A percentile compares a stretch with the other conserved stretches of the same genome.
Evolutionary conservation across 1,139 yeast species (phyloP).

Genomic region (Kluyveromyces sp.): DNA sequence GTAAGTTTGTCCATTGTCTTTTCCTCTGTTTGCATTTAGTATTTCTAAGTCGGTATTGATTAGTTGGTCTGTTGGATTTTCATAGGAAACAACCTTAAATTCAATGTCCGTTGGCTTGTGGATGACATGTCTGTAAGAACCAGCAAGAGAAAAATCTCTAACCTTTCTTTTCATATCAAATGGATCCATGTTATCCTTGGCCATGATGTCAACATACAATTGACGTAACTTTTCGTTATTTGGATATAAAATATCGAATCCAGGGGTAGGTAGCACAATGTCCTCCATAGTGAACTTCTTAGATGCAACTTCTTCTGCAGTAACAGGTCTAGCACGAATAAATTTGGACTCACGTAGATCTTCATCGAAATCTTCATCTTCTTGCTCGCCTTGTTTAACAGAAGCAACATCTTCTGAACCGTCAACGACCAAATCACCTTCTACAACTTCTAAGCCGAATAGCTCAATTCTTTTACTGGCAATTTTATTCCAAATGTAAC

Average conservation of each 20-base stretch:
- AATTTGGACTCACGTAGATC: constrained; percentile 51
- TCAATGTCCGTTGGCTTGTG: constrained; percentile 59
- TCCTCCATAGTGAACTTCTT: constrained; percentile 66
- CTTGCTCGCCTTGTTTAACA: constrained; percentile 14
- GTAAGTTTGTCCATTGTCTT: constrained; percentile 28
- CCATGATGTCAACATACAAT: constrained; percentile 69
- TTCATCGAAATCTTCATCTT: constrained; percentile 46
- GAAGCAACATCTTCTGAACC: constrained; percentile 22
- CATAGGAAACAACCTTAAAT: constrained; percentile 57
- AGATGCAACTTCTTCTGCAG: constrained; percentile 60
- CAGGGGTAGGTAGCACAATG: constrained; percentile 90
- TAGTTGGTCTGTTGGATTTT: constrained; percentile 56
- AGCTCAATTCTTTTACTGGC: constrained; percentile 70
- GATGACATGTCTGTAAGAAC: constrained; percentile 76
- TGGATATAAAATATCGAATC: constrained; percentile 83
- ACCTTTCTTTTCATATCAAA: constrained; percentile 75
- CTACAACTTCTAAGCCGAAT: constrained; percentile 62
- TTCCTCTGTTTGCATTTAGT: constrained; percentile 37
- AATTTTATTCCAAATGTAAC: constrained; percentile 86
- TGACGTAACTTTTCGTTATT: constrained; percentile 50
- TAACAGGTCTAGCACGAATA: constrained; percentile 59
- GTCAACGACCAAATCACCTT: constrained; percentile 74
- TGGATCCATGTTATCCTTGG: constrained; percentile 75
- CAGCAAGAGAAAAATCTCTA: constrained; percentile 84
- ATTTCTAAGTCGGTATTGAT: constrained; percentile 78